A percentile compares a stretch with the other conserved stretches of the same genome.
phyloP scores from a whole-genome alignment of 2,329 filamentous ascomycete species.

The Phyllosticta citribraziliensis region DNA sequence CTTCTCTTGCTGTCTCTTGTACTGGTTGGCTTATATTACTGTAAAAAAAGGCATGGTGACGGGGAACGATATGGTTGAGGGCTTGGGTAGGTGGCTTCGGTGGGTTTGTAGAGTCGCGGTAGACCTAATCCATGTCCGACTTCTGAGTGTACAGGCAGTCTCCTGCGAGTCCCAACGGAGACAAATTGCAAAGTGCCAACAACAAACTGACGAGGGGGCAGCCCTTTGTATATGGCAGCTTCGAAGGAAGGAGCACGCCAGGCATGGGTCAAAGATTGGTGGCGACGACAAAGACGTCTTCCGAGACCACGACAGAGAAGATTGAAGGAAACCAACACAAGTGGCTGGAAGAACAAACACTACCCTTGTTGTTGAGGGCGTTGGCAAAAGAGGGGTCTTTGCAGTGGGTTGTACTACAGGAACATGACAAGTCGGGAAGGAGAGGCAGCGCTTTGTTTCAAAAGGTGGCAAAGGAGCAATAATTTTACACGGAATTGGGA shows the following conservation, averaged over 20 bases:
- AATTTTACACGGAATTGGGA: background rate
- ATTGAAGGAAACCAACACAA: background rate
- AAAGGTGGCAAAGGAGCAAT: background rate
- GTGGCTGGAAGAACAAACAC: background rate
- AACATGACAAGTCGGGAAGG: background rate
- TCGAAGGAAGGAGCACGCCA: background rate
- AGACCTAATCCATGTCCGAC: constrained; percentile 10
- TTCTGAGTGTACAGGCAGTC: constrained; percentile 1
- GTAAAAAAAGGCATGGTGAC: constrained; percentile 1
- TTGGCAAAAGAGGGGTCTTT: background rate
- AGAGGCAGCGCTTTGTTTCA: background rate
- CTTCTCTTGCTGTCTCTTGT: background rate
- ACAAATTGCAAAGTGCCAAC: fast-evolving
- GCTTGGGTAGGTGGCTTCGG: background rate
- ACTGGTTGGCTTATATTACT: background rate
- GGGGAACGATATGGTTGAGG: constrained; percentile 4
- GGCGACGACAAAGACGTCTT: background rate
- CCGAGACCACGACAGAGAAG: background rate
- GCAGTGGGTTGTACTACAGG: background rate
- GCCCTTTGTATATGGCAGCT: background rate
- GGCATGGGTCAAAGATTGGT: background rate
- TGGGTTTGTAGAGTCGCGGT: constrained; percentile 3
- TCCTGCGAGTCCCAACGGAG: background rate
- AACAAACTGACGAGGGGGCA: background rate
- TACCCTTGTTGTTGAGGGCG: background rate